phyloP scores from a whole-genome alignment of 805 yeast species.

The Lipomyces anomalus region DNA sequence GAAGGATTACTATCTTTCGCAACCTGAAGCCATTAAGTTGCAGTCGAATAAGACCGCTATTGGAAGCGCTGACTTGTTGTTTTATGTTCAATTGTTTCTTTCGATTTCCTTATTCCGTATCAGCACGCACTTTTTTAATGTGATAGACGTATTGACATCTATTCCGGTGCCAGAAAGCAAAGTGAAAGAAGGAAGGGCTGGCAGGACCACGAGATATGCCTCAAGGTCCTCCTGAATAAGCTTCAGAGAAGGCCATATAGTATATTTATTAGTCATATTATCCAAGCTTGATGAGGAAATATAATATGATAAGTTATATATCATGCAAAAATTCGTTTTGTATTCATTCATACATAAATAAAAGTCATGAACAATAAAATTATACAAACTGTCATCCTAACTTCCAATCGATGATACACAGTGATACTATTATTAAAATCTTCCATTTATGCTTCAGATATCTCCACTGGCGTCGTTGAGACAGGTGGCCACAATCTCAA shows the following conservation, averaged over 20 bases:
- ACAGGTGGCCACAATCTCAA: constrained; percentile 48
- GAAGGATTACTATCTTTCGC: constrained; percentile 97
- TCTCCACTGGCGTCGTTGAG: constrained; percentile 30
- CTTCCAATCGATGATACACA: no score
- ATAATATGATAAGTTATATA: background rate
- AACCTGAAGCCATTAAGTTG: constrained; percentile 95
- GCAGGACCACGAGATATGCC: constrained; percentile 7
- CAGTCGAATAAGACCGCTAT: constrained; percentile 97
- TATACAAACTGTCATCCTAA: no score
- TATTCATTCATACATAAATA: no score
- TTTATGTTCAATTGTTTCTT: no score
- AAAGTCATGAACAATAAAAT: no score
- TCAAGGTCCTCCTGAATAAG: no score
- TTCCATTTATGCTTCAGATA: background rate
- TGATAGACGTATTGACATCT: constrained; percentile 98
- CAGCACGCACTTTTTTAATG: no score
- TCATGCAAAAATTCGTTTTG: no score
- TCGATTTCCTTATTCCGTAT: no score
- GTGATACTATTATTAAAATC: background rate
- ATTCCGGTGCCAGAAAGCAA: constrained; percentile 78
- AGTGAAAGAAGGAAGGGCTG: constrained; percentile 12
- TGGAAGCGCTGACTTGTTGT: constrained; percentile 88
- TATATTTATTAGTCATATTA: no score
- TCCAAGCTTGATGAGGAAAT: background rate
- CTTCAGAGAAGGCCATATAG: constrained; percentile 1